phyloP scores from a whole-genome alignment of 441 rosid genomes.

The Mallotus japonicus region DNA sequence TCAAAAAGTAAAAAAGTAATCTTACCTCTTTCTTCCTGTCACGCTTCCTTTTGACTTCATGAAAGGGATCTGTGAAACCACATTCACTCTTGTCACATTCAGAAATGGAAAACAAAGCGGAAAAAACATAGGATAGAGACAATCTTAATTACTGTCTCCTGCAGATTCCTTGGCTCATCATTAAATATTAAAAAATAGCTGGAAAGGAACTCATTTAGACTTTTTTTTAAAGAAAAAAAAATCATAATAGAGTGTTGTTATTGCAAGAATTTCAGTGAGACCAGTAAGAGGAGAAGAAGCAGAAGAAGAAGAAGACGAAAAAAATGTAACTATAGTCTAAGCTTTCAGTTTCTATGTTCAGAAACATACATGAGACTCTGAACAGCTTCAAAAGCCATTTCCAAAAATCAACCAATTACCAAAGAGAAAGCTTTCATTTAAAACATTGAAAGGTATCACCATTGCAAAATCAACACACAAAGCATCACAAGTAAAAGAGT shows the following conservation, averaged over 20 bases:
- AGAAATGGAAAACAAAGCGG: slow-evolving; percentile 1
- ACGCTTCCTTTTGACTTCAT: slow-evolving; percentile 80
- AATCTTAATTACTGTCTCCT: background rate
- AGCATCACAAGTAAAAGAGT: background rate
- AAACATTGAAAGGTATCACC: slow-evolving; percentile 5
- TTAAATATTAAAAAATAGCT: background rate
- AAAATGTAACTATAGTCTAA: background rate
- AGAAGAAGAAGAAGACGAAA: too few species aligned
- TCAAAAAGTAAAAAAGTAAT: background rate
- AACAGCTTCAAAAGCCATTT: slow-evolving; percentile 13
- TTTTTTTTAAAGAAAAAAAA: background rate
- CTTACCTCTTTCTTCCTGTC: slow-evolving; percentile 78
- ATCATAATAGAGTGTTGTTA: background rate
- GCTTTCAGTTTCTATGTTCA: slow-evolving; percentile 6
- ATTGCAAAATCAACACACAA: slow-evolving; percentile 20
- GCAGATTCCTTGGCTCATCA: background rate
- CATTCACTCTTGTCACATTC: slow-evolving; percentile 18
- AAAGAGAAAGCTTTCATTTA: slow-evolving; percentile 10
- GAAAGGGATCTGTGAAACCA: slow-evolving; percentile 70
- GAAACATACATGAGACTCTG: background rate
- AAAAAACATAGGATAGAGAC: background rate
- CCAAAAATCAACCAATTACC: background rate
- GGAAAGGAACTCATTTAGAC: background rate
- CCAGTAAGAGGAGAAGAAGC: background rate
- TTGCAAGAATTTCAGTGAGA: slow-evolving; percentile 6